A percentile compares a stretch with the other conserved stretches of the same genome.
Evolutionary conservation across 1,284 basidiomycete species (phyloP).

Genomic region (Marasmius tenuissimus): DNA sequence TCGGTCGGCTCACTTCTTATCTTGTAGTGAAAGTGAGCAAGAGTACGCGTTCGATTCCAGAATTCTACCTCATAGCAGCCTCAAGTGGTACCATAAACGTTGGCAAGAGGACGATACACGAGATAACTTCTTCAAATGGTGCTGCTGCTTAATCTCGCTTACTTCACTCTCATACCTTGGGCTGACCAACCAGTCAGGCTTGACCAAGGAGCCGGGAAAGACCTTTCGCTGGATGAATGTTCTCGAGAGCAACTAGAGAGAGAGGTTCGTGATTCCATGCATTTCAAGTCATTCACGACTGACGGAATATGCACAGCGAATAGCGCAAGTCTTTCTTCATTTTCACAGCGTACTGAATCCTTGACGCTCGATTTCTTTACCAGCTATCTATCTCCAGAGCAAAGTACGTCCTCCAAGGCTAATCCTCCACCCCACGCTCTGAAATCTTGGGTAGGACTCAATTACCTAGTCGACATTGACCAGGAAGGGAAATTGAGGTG

Average conservation of each 20-base stretch:
- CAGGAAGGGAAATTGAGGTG: conserved; percentile 68
- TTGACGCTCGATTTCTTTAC: not conserved
- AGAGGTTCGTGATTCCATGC: conserved; percentile 41
- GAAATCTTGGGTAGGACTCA: conserved; percentile 40
- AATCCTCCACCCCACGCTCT: not conserved
- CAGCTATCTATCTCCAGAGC: conserved; percentile 68
- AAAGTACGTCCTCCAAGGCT: conserved; percentile 41
- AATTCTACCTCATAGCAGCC: not conserved
- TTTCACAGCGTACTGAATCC: conserved; percentile 2
- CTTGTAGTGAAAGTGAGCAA: conserved; percentile 37
- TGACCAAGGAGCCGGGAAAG: conserved; percentile 67
- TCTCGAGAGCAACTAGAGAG: conserved; percentile 67
- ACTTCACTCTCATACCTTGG: not conserved
- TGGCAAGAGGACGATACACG: conserved; percentile 65
- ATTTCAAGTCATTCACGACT: not conserved
- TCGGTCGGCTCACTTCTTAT: not conserved
- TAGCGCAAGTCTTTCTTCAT: conserved; percentile 26
- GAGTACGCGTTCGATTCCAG: conserved; percentile 1
- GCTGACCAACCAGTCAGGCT: conserved; percentile 46
- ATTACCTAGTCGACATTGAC: conserved; percentile 70
- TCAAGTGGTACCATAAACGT: conserved; percentile 58
- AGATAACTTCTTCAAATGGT: conserved; percentile 78
- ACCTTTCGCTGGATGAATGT: conserved; percentile 64
- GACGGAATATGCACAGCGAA: conserved; percentile 28
- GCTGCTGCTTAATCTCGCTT: conserved; percentile 6